These are phyloP conservation scores for Passalora sequoiae DNA, from an alignment of 2,329 filamentous ascomycete species.

Conservation along the genomic window DNA sequence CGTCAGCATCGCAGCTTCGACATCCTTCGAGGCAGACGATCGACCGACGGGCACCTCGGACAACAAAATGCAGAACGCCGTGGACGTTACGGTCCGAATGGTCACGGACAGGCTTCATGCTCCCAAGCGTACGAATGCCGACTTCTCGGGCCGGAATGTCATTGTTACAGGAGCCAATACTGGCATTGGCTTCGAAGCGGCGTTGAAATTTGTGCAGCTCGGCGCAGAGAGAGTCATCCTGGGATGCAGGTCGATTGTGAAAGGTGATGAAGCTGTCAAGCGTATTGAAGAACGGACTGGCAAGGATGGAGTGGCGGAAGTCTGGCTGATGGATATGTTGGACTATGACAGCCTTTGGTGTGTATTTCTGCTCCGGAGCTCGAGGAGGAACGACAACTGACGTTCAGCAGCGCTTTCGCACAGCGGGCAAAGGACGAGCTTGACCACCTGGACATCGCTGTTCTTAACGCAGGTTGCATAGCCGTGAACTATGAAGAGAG, in stretches of 20 bases:
- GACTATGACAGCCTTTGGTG: constrained; percentile 22
- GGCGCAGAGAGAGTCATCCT: constrained; percentile 38
- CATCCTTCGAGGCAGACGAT: too few species aligned
- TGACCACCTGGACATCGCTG: constrained; percentile 33
- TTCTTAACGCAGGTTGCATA: constrained; percentile 39
- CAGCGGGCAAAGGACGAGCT: constrained; percentile 24
- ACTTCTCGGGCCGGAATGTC: constrained; percentile 21
- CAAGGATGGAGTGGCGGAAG: constrained; percentile 31
- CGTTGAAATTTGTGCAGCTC: constrained; percentile 34
- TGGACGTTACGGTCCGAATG: too few species aligned
- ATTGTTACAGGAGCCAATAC: constrained; percentile 35
- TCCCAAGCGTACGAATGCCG: constrained; percentile 4
- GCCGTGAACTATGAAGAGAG: constrained; percentile 24
- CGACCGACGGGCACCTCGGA: too few species aligned
- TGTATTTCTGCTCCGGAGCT: too few species aligned
- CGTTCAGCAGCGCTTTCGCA: constrained; percentile 15
- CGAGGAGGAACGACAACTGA: too few species aligned
- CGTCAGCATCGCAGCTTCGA: too few species aligned
- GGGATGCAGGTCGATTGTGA: constrained; percentile 33
- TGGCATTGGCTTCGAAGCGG: constrained; percentile 38
- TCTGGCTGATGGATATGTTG: constrained; percentile 26
- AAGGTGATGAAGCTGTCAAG: constrained; percentile 34
- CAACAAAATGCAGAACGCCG: too few species aligned
- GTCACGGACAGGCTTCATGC: background rate
- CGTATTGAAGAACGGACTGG: constrained; percentile 29